phyloP scores from a whole-genome alignment of 2,329 filamentous ascomycete genomes.

The Esteya vermicola region DNA sequence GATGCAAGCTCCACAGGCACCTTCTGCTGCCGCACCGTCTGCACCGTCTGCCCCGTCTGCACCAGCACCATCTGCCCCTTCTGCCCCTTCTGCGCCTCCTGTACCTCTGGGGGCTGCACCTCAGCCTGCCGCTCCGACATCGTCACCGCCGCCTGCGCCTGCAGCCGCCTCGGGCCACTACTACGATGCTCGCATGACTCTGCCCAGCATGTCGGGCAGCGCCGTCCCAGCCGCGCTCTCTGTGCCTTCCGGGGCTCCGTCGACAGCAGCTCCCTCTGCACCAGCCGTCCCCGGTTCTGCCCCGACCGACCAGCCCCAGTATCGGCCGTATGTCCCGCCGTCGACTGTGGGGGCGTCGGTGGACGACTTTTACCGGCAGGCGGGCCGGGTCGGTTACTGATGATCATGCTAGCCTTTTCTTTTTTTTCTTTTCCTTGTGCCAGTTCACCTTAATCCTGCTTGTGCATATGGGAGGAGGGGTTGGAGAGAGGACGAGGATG shows the following conservation, averaged over 20 bases:
- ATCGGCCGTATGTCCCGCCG: constrained; percentile 45
- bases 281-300: neutral
- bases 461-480: too few relatives aligned
- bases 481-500: too few relatives aligned
- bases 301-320: constrained; percentile 27
- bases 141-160: constrained; percentile 22
- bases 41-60: constrained; percentile 13
- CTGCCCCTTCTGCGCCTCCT: too few relatives aligned
- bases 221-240: neutral
- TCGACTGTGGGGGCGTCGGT: constrained; percentile 22
- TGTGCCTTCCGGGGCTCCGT: too few relatives aligned
- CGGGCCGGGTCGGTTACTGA: constrained; percentile 9
- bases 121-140: constrained; percentile 12
- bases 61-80: too few relatives aligned
- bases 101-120: too few relatives aligned
- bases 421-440: too few relatives aligned
- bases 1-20: constrained; percentile 16
- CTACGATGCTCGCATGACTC: constrained; percentile 31
- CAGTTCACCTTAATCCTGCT: too few relatives aligned
- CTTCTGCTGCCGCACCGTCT: constrained; percentile 8
- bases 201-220: constrained; percentile 19
- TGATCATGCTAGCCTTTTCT: neutral
- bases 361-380: constrained; percentile 41
- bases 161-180: constrained; percentile 13
- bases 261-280: neutral